phyloP scores from a whole-genome alignment of 768 basidiomycete genomes.

The Hirschioporus abietinus region DNA sequence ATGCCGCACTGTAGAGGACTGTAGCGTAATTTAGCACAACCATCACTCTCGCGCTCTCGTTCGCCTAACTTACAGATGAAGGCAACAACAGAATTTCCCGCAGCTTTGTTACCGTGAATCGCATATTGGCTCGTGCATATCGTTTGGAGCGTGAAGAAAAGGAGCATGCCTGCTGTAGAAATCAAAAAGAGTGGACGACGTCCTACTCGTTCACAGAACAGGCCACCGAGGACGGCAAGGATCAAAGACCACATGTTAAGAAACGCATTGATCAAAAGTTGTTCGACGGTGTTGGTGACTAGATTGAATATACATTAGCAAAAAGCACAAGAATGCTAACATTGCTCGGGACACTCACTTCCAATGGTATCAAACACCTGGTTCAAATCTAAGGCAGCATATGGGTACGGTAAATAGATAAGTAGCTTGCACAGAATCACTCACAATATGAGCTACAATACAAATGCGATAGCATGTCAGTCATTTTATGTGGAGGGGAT shows the following conservation, averaged over 20 bases:
- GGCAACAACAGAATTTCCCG: slow-evolving; percentile 22
- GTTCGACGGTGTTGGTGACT: slow-evolving; percentile 6
- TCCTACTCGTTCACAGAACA: slow-evolving; percentile 27
- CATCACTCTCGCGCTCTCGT: slow-evolving; percentile 10
- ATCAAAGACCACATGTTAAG: slow-evolving; percentile 25
- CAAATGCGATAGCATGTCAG: slow-evolving; percentile 5
- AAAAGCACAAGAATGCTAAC: slow-evolving; percentile 18
- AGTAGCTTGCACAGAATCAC: slow-evolving; percentile 2
- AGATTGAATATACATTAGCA: slow-evolving; percentile 5
- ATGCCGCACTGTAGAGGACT: slow-evolving; percentile 21
- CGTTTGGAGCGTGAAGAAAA: slow-evolving; percentile 46
- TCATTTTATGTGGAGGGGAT: background rate
- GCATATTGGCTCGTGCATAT: slow-evolving; percentile 56
- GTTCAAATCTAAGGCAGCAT: slow-evolving; percentile 14
- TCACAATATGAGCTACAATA: slow-evolving; percentile 10
- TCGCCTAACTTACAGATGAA: slow-evolving; percentile 27
- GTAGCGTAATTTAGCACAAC: background rate
- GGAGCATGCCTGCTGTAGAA: slow-evolving; percentile 27
- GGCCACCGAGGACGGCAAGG: slow-evolving; percentile 22
- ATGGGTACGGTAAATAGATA: slow-evolving; percentile 2
- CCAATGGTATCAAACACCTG: slow-evolving; percentile 19
- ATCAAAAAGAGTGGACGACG: slow-evolving; percentile 20
- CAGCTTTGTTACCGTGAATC: slow-evolving; percentile 27
- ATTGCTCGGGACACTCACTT: slow-evolving; percentile 22
- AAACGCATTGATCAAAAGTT: slow-evolving; percentile 13